A percentile compares a stretch with the other conserved stretches of the same genome.
Evolutionary conservation across 2,329 filamentous ascomycete genomes (phyloP).

Genomic region (Pestalotiopsis sp.): DNA sequence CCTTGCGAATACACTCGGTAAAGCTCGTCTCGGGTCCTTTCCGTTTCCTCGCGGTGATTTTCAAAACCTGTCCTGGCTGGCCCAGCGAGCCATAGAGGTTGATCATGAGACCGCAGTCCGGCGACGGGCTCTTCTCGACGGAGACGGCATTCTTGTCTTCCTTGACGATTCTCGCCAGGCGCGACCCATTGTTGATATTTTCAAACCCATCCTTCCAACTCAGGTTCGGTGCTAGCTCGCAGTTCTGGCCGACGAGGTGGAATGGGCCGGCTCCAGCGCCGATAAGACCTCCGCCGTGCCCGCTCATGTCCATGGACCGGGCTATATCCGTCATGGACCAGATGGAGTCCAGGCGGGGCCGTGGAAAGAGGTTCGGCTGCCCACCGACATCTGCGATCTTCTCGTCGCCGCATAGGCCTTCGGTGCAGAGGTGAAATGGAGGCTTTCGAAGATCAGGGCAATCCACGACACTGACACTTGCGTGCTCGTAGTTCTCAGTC

Average conservation of each 20-base stretch:
- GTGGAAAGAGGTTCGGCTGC: neutral
- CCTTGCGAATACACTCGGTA: neutral
- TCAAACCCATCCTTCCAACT: neutral
- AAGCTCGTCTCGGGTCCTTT: neutral
- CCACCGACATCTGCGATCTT: neutral
- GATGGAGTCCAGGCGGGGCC: neutral
- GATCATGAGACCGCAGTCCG: neutral
- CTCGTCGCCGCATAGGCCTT: neutral
- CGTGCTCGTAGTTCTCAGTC: neutral
- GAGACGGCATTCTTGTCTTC: neutral
- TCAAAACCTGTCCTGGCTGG: neutral
- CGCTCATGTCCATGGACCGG: neutral
- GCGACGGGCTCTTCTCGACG: neutral
- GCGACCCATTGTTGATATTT: neutral
- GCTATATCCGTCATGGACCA: neutral
- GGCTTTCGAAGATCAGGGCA: neutral
- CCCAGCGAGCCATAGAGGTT: neutral
- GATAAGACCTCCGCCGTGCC: neutral
- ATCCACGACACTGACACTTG: neutral
- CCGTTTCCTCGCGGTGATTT: neutral
- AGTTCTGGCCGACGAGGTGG: neutral
- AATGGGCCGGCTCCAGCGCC: slow-evolving; percentile 1
- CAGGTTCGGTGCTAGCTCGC: slow-evolving; percentile 1
- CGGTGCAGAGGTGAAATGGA: neutral
- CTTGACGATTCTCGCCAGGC: neutral